Conservation (phyloP, 1,284 basidiomycete species). For the Stereum hirsutum region DNA sequence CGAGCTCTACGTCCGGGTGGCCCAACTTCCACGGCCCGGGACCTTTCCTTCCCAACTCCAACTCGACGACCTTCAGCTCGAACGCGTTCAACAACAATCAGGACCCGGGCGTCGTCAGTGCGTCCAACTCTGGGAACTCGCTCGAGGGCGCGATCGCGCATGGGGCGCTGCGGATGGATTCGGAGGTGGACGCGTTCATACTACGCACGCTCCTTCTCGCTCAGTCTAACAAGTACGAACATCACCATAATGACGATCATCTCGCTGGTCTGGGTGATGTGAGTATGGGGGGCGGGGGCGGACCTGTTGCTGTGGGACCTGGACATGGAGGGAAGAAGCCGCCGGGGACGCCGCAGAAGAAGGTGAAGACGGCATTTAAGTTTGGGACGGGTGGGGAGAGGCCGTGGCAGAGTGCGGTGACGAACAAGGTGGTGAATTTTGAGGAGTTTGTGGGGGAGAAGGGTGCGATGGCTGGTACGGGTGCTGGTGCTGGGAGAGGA, state of each 20-base stretch:
- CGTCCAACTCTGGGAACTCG: conserved; percentile 19
- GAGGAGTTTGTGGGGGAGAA: no score
- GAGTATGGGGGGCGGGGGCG: no score
- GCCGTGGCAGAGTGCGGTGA: conserved; percentile 72
- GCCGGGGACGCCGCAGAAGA: conserved; percentile 76
- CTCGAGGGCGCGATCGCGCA: conserved; percentile 22
- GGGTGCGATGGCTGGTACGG: conserved; percentile 43
- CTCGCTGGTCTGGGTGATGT: no score
- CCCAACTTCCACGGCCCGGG: conserved; percentile 33
- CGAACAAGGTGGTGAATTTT: conserved; percentile 59
- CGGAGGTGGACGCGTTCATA: conserved; percentile 62
- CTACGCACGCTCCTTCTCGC: conserved; percentile 46
- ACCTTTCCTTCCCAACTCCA: no score
- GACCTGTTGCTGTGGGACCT: no score
- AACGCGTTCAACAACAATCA: no score
- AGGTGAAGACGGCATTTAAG: conserved; percentile 42
- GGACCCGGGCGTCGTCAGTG: neutral
- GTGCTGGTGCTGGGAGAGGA: no score
- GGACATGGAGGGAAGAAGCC: conserved; percentile 56
- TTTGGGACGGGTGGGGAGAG: conserved; percentile 37
- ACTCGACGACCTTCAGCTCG: no score
- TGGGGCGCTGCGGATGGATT: conserved; percentile 20
- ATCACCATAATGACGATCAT: no score
- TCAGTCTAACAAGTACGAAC: conserved; percentile 35
- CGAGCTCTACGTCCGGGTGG: conserved; percentile 52